Base-by-base conservation (phyloP, 2,329 filamentous ascomycete genomes). In the Knufia fluminis region DNA sequence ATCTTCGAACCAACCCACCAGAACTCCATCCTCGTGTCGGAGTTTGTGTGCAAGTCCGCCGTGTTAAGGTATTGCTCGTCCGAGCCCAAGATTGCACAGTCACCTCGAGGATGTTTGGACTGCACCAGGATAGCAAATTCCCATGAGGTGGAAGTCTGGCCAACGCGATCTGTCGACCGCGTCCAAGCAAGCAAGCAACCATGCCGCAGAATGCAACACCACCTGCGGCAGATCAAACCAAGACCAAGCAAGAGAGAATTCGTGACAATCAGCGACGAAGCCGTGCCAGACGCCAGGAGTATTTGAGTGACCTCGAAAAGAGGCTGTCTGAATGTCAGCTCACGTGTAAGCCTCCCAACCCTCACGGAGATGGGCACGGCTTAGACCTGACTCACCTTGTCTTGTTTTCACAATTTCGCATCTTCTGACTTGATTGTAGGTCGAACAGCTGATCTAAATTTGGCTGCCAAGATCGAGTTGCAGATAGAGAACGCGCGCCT, bases 231-330 rank as follows among this genome's bases (percentile, higher is more conserved):
- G 9, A 3, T 4, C 44, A 36, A 23, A 14, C 44, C 19, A 55
- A 50, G 33, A 50, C 56, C 16, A 58, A 56, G 42, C 56, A 58
- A 44, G 56, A 58, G 38, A 52, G 59, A 3, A 52, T 60, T 19
- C 53, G 59, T 39, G 56, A 59, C 46, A 61, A 61, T 36, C 59
- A 61, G 38, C 52, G 58, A 46, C 57, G 58, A 22, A 58, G 55
- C 43, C 57, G 59, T 10, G 57, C 55, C 19, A 51, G 59, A 14
- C 48, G 54, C 4, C 53, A 55, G 40, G 52, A 58, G 44, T 60
- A 60, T 33, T 42, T 60, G 20, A 46, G 46, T n/a, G 52, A 56
- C 19, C 48, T 60, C 3, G 56, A 60, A 32, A 40, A 50, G 38
- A 49, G 54, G 23, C 36, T 60, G 31, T 50, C 56, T 9, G 55